Base-by-base conservation (phyloP, 495 filamentous ascomycete species). In the Hypoxylon cercidicola region DNA sequence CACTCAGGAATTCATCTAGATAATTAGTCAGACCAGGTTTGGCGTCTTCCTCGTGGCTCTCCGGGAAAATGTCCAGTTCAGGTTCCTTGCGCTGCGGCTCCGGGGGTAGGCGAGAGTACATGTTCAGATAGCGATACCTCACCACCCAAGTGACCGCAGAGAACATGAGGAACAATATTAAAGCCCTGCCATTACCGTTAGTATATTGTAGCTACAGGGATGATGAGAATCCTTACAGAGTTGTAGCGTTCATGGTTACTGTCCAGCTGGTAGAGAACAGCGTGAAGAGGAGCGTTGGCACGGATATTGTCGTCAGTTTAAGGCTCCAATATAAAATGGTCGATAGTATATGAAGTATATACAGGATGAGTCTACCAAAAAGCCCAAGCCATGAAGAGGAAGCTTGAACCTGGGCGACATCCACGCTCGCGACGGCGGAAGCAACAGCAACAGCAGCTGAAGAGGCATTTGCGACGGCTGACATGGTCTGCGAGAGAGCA, bases 201-300 rank as follows among this genome's bases (percentile, higher is more conserved):
- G 70, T 12, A 47, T 21, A 18, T 18, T 4, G 15, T 23, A 18
- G 12, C 13, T 21, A 51, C 3, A 43, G 20, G 28, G 3, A 30
- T 1, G 7, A 37, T 15, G 9, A n/a, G 32, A 18, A 44, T 32
- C 71, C 86, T 72, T 86, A 95, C 90, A 97, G 74, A 23, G 95
- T 98, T 7, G 95, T 99, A 64, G 93, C 92, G 73, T 97, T 98
- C 93, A 99, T 96, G 9, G 95, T 99, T 72, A 99, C 90, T 0
- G 95, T 99, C 76, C 95, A 74, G 77, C 90, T 95, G 64, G 91
- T 97, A n/a, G 94, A 97, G 73, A 97, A 93, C 49, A 98, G 82
- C 9, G 89, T 93, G 76, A 97, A 98, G 6, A 97, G 84, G 76
- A 93, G 87, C 74, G 92, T 90, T 35, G 95, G 94, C 60, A 97